Evolutionary conservation across 768 basidiomycete species (phyloP), one percentile per base, ranked within the genome.

Genomic region (Mycena haematopus): DNA sequence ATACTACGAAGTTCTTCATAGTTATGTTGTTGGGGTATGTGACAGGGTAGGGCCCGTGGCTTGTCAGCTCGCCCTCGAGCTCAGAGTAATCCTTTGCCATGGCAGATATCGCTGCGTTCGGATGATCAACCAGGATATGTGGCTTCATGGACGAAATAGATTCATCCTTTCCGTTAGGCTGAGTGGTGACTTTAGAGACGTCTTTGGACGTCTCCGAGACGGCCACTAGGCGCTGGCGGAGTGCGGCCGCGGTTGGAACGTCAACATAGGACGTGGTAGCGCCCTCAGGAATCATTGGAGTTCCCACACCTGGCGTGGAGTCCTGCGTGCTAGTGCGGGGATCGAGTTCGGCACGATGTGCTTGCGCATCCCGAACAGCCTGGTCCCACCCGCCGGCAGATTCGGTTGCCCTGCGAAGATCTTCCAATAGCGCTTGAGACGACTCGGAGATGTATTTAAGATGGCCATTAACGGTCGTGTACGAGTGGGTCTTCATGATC

Each of bases 401-500:
- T 7, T 78, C 74, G 0, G 86, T 80, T 8, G 80, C 79, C 9
- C 75, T 70, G 31, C 81, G 81, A 21, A 91, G 80, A 29, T 80
- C 72, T 4, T 73, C 63, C 6, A 86, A 73, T 15, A 82, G 68
- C 17, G 67, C 65, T 44, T 83, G 71, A 0, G 85, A 80, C 56
- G 87, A 82, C 35, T 80, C 74, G 19, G 79, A 72, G 14, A 84
- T 77, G 9, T 76, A 73, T 62, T 90, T 85, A 22, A 97, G 86
- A 68, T 92, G 87, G 6, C 96, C 94, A 71, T 98, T 98, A 45
- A 90, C 84, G 22, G 89, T 84, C 74, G 92, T 85, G 76, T 98
- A 99, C 6, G 95, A 97, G 74, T 99, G 96, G 82, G 96, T 90
- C 77, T 97, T 93, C 93, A 95, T 95, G 68, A 95, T 84, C 88